These are phyloP conservation scores for Silene uniflora DNA, from an alignment of 148 eudicot species.

Conservation along the genomic window DNA sequence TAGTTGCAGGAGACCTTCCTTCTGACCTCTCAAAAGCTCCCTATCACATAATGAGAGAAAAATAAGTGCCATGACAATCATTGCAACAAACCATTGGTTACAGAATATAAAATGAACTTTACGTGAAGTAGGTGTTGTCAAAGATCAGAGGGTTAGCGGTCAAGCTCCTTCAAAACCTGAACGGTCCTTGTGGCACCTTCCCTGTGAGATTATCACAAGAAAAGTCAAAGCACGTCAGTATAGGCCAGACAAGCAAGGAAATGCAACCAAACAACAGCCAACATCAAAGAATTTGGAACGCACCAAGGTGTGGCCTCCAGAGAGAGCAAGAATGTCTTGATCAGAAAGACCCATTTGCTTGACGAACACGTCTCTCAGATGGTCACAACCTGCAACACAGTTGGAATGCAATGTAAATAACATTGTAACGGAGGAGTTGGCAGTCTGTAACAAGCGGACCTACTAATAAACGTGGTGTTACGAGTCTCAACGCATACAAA, in stretches of 20 bases:
- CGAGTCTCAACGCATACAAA: background rate
- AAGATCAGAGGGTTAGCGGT: no score
- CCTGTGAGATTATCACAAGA: conserved; percentile 36
- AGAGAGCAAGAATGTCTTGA: conserved; percentile 83
- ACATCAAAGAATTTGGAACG: conserved; percentile 16
- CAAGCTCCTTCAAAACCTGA: no score
- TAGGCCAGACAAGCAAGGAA: background rate
- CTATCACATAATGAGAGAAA: conserved; percentile 26
- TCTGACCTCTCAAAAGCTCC: conserved; percentile 86
- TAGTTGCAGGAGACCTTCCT: conserved; percentile 82
- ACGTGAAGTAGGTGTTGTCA: no score
- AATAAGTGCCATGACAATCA: background rate
- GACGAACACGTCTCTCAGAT: conserved; percentile 72
- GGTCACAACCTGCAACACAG: conserved; percentile 63
- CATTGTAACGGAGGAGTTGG: no score
- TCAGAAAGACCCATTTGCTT: conserved; percentile 88
- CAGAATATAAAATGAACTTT: no score
- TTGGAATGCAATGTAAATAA: no score
- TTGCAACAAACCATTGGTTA: no score
- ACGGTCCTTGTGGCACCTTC: conserved; percentile 99
- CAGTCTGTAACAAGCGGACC: no score
- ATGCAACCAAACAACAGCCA: background rate
- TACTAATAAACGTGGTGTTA: background rate
- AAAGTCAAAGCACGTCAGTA: background rate
- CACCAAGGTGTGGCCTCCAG: no score